Base-by-base conservation (phyloP, 768 basidiomycete genomes). In the Lanmaoa pseudosensibilis region DNA sequence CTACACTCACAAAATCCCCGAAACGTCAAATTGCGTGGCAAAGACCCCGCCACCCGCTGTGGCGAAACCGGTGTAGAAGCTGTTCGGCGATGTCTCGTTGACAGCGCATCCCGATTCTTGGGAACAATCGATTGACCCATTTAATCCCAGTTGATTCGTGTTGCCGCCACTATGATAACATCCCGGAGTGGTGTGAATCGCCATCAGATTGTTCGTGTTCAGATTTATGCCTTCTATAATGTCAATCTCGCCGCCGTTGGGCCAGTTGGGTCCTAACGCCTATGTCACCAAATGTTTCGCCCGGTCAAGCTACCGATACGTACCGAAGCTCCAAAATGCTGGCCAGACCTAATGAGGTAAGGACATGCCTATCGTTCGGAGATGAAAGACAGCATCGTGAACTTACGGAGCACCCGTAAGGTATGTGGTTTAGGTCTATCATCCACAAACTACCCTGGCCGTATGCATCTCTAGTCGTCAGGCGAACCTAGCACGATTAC, bases 1-100 rank as follows among this genome's bases (percentile, higher is more conserved):
- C 36, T n/a, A 37, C 33, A 65, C 79, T 66, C 59, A 79, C 76
- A 68, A 80, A 37, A 83, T 75, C 19, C 82, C 86, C 1, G 78
- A 68, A 9, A 77, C 74, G 48, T 88, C 88, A 58, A 88, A 85
- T 61, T 88, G 87, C 4, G 85, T 78, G 3, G 87, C 87, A 70
- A 77, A 92, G 1, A 86, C 83, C 5, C 85, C 85, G 8, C 85
- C 85, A 19, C 84, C 83, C 32, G 62, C 63, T 2, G 30, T 7
- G 0, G 65, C 57, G 40, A 73, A 73, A 21, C 60, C 55, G 8
- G 49, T 34, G 3, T 38, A 45, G 53, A 55, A 74, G 34, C 69
- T 74, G 27, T 73, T 73, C 16, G 57, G 66, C n/a, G 68, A 69
- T 2, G 61, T 67, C 58, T 73, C 73, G 8, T 21, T 61, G 25